These are phyloP conservation scores for Agrocybe chaxingu DNA, from an alignment of 768 basidiomycete genomes.

Conservation along the genomic window DNA sequence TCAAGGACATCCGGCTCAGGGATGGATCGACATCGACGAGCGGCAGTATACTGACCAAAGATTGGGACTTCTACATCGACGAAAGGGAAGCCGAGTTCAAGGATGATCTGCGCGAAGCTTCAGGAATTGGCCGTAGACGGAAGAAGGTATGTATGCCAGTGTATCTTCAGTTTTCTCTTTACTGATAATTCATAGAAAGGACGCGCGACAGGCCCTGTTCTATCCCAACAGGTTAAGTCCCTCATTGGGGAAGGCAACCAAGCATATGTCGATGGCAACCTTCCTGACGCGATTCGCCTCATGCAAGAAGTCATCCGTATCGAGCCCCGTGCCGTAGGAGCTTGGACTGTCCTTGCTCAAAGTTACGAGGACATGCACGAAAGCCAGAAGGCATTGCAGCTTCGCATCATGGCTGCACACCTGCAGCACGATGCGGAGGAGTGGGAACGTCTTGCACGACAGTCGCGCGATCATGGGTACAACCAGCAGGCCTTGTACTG, in stretches of 20 bases:
- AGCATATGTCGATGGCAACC: conserved; percentile 72
- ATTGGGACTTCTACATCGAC: conserved; percentile 74
- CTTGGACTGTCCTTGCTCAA: conserved; percentile 87
- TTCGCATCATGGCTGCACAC: conserved; percentile 89
- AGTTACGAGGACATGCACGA: conserved; percentile 77
- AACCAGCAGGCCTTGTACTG: conserved; percentile 91
- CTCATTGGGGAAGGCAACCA: conserved; percentile 87
- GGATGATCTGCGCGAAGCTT: conserved; percentile 70
- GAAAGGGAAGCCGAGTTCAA: conserved; percentile 68
- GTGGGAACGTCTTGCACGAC: conserved; percentile 78
- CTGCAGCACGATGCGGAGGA: conserved; percentile 79
- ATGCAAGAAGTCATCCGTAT: conserved; percentile 94
- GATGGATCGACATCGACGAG: conserved; percentile 37
- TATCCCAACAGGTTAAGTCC: conserved; percentile 68
- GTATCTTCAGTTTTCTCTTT: not conserved
- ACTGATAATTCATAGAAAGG: conserved; percentile 27
- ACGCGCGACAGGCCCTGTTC: conserved; percentile 42
- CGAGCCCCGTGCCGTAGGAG: conserved; percentile 78
- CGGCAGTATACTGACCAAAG: conserved; percentile 49
- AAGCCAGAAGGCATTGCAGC: conserved; percentile 68
- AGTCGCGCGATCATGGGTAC: conserved; percentile 72
- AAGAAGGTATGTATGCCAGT: conserved; percentile 41
- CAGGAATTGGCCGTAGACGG: conserved; percentile 62
- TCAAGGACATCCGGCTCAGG: conserved; percentile 58
- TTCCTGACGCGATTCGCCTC: conserved; percentile 65